These are phyloP conservation scores for Dendrocalamus latiflorus DNA, from an alignment of 202 grass and related monocot species.

Conservation along the genomic window DNA sequence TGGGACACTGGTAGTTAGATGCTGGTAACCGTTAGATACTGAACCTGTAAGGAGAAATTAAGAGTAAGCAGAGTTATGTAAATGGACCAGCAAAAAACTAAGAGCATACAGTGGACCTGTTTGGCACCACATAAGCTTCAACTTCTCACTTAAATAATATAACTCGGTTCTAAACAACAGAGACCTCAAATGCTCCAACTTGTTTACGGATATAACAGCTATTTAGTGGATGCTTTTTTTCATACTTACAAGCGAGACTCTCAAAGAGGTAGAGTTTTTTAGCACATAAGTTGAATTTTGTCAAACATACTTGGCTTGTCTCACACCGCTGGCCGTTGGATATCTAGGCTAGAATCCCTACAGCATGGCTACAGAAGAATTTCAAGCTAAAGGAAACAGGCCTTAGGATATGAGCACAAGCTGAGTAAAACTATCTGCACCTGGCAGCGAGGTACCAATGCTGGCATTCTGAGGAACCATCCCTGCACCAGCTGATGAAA, in stretches of 20 bases:
- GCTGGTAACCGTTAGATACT: conserved; percentile 71
- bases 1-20: conserved; percentile 47
- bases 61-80: conserved; percentile 18
- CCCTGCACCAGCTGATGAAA: conserved; percentile 42
- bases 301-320: not conserved
- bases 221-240: not conserved
- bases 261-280: not conserved
- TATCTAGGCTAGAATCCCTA: conserved; percentile 17
- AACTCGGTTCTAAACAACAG: conserved; percentile 7
- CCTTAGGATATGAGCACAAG: conserved; percentile 10
- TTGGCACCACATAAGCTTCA: conserved; percentile 12
- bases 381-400: conserved; percentile 14
- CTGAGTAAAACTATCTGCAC: conserved; percentile 36
- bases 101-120: not conserved
- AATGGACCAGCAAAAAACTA: not conserved
- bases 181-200: conserved; percentile 5
- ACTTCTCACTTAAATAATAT: conserved; percentile 15
- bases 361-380: conserved; percentile 9
- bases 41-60: conserved; percentile 42
- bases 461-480: conserved; percentile 60
- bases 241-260: not conserved
- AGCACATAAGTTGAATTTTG: not conserved
- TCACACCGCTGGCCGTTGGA: not conserved
- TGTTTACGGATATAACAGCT: not conserved
- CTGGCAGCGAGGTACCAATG: conserved; percentile 49